Evolutionary conservation across 1,284 basidiomycete species (phyloP), one percentile per base, ranked within the genome.

Genomic region (Ustilago curta): DNA sequence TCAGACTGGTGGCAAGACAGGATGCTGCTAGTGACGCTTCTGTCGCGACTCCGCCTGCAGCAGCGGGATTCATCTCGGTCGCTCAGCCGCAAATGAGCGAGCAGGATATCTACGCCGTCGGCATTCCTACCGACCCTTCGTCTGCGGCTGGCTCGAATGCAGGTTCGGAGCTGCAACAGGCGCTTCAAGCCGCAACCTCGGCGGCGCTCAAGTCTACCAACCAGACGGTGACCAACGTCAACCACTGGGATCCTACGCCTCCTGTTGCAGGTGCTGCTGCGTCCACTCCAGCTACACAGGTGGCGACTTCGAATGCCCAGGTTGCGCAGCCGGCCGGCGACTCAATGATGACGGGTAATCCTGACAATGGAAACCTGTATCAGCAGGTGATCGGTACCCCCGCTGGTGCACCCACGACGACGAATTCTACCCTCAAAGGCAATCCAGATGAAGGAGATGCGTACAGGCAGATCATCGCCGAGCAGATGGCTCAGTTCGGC

Each of bases 81-180:
- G 61, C 70, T 29, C 70, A 74, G 44, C 62, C 70, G 19, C 49
- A 61, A 37, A 74, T 69, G 70, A 54, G 14, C 35, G 65, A 64
- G 16, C 61, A 64, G 19, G 70, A 74, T 23, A 74, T 74, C 27
- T 74, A 74, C 50, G 60, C 58, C 6, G 35, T 74, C 18, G 70
- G 70, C 0, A 69, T 69, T 16, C 70, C 70, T 4, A 43, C 40
- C 16, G 29, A 35, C 9, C 37, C 68, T 16, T 18, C 63, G 4
- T 19, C 53, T 5, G 16, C n/a, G 5, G 21, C 18, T 16, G 23
- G 0, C n/a, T 25, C 39, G 35, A 19, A n/a, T 18, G 27, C 52
- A 2, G 27, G 1, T n/a, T 25, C 53, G 8, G 31, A 44, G 39
- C 19, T 65, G 50, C 32, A 68, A 11, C 48, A 70, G 25, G 58